Conservation (phyloP, 768 basidiomycete genomes). For the Chalciporus piperatus region DNA sequence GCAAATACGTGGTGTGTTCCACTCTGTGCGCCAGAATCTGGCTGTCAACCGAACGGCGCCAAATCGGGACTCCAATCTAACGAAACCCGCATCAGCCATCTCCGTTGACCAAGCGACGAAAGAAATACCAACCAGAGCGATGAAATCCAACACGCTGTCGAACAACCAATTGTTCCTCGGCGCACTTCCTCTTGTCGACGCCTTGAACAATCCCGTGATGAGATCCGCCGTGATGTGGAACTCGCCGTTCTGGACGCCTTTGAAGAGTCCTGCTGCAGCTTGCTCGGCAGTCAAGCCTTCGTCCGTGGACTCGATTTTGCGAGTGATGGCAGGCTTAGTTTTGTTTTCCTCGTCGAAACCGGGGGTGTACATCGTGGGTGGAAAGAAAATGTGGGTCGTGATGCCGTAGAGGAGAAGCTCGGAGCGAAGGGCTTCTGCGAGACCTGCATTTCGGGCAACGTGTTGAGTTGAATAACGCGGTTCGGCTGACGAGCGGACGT, state of each 20-base stretch:
- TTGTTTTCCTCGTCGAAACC: conserved; percentile 76
- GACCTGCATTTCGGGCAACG: conserved; percentile 41
- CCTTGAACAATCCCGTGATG: conserved; percentile 63
- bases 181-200: conserved; percentile 57
- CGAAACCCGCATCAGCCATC: not conserved
- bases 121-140: conserved; percentile 41
- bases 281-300: conserved; percentile 59
- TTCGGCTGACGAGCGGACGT: conserved; percentile 3
- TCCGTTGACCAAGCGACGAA: not conserved
- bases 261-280: conserved; percentile 56
- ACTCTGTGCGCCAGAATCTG: conserved; percentile 42
- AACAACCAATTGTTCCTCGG: conserved; percentile 58
- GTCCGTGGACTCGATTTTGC: conserved; percentile 75
- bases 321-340: conserved; percentile 71
- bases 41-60: conserved; percentile 50
- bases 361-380: conserved; percentile 75
- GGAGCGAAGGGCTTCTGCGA: conserved; percentile 79
- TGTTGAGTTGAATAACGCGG: too few species aligned
- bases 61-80: conserved; percentile 52
- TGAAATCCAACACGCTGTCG: conserved; percentile 44
- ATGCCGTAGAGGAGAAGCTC: conserved; percentile 80
- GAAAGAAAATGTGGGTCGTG: conserved; percentile 77
- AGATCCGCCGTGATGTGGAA: conserved; percentile 77
- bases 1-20: conserved; percentile 48
- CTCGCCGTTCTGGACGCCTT: conserved; percentile 68